phyloP scores from a whole-genome alignment of 1,284 basidiomycete genomes.

The Mrakiaceae sp. region DNA sequence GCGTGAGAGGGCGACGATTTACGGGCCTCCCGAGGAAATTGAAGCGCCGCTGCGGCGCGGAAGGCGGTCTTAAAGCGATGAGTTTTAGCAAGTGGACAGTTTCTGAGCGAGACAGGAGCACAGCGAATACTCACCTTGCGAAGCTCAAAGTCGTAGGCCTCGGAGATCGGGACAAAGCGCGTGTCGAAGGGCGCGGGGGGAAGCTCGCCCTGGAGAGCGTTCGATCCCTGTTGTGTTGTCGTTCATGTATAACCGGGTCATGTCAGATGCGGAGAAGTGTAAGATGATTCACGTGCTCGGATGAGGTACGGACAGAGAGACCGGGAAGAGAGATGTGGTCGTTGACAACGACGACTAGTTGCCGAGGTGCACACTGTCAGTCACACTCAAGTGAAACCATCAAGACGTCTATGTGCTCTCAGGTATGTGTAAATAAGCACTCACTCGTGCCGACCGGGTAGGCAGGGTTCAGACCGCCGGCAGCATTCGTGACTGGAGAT shows the following conservation, averaged over 20 bases:
- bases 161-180: conserved; percentile 65
- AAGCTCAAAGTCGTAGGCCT: conserved; percentile 61
- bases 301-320: conserved; percentile 35
- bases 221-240: conserved; percentile 42
- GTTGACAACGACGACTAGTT: conserved; percentile 60
- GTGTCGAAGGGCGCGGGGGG: conserved; percentile 42
- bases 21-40: conserved; percentile 5
- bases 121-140: conserved; percentile 29
- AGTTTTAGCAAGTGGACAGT: no score
- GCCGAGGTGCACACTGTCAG: no score
- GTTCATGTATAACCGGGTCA: neutral
- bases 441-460: conserved; percentile 68
- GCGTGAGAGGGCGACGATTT: conserved; percentile 24
- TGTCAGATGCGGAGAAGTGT: neutral
- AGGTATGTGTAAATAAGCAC: conserved; percentile 24
- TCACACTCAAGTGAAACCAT: no score
- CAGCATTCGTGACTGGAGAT: conserved; percentile 64
- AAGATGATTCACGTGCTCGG: conserved; percentile 9
- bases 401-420: no score
- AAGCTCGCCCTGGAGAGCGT: conserved; percentile 61
- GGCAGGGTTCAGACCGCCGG: conserved; percentile 59
- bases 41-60: conserved; percentile 51
- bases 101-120: no score
- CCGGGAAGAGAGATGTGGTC: conserved; percentile 73
- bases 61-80: conserved; percentile 44